Conservation (phyloP, 169 alveolate genomes). For the Plasmodium cynomolgi region DNA sequence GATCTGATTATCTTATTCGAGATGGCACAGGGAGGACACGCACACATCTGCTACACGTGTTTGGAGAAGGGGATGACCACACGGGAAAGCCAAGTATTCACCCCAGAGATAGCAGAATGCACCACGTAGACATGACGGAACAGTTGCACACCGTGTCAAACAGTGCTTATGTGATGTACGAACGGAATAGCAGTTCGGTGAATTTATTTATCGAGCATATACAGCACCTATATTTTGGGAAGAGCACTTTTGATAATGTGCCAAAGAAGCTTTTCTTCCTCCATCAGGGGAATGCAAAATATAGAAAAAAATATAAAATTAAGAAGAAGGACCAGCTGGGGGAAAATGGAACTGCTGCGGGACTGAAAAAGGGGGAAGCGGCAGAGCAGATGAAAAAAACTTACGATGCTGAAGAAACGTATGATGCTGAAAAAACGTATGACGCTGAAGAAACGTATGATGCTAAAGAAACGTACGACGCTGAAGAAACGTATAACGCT, state of each 20-base stretch:
- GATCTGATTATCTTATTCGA: background rate
- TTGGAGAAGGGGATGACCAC: background rate
- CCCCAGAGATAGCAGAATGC: background rate
- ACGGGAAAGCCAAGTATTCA: background rate
- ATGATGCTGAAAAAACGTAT: background rate
- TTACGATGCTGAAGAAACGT: background rate
- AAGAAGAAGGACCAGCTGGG: background rate
- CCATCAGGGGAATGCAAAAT: background rate
- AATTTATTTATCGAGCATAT: conserved; percentile 64
- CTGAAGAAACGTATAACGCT: background rate
- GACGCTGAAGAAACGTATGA: background rate
- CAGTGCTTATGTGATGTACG: conserved; percentile 24
- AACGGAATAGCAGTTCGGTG: conserved; percentile 7
- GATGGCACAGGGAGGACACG: background rate
- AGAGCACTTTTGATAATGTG: conserved; percentile 9
- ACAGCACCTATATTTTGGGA: conserved; percentile 53
- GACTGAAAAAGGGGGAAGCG: background rate
- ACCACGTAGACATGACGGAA: background rate
- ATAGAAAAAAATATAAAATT: background rate
- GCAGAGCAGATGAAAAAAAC: background rate
- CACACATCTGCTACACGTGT: background rate
- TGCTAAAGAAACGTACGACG: background rate
- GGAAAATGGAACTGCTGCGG: background rate
- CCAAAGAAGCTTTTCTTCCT: background rate
- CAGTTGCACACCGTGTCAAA: background rate